Percentiles rank a stretch among this genome's conserved stretches.
Evolutionary conservation across 495 filamentous ascomycete species (phyloP).

Genomic region (Durotheca rogersii): DNA sequence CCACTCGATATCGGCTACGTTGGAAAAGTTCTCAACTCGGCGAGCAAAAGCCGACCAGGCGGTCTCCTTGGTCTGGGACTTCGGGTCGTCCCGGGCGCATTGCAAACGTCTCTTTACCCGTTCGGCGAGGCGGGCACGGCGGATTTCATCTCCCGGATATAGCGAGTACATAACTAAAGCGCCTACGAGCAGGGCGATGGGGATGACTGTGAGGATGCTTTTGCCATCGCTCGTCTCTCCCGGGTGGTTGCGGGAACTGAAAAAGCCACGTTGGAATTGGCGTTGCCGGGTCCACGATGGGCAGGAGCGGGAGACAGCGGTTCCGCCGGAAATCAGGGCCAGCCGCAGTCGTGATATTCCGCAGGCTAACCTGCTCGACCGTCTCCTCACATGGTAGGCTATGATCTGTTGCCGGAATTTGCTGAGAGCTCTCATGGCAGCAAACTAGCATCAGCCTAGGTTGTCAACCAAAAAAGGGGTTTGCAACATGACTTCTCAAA

Average conservation of each 20-base stretch:
- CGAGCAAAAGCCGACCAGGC: conserved; percentile 62
- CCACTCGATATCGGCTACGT: conserved; percentile 56
- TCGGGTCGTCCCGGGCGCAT: conserved; percentile 4
- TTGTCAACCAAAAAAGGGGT: conserved; percentile 6
- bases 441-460: conserved; percentile 16
- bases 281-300: conserved; percentile 9
- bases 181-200: conserved; percentile 37
- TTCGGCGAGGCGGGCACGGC: conserved; percentile 19
- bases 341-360: conserved; percentile 16
- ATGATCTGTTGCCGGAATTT: conserved; percentile 23
- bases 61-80: conserved; percentile 30
- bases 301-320: background rate
- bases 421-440: conserved; percentile 23
- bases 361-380: conserved; percentile 11
- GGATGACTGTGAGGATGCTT: conserved; percentile 23
- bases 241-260: conserved; percentile 21
- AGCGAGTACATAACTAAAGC: conserved; percentile 45
- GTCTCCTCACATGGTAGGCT: conserved; percentile 14
- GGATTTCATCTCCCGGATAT: conserved; percentile 45
- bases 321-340: conserved; percentile 11
- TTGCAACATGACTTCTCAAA: conserved; percentile 26
- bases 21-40: conserved; percentile 60
- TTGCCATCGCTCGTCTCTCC: conserved; percentile 24
- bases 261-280: conserved; percentile 32
- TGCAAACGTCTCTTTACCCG: conserved; percentile 10